A percentile compares a stretch with the other conserved stretches of the same genome.
These are phyloP conservation scores for Bipolaris zeicola DNA, from an alignment of 2,329 filamentous ascomycete genomes.

Conservation along the genomic window DNA sequence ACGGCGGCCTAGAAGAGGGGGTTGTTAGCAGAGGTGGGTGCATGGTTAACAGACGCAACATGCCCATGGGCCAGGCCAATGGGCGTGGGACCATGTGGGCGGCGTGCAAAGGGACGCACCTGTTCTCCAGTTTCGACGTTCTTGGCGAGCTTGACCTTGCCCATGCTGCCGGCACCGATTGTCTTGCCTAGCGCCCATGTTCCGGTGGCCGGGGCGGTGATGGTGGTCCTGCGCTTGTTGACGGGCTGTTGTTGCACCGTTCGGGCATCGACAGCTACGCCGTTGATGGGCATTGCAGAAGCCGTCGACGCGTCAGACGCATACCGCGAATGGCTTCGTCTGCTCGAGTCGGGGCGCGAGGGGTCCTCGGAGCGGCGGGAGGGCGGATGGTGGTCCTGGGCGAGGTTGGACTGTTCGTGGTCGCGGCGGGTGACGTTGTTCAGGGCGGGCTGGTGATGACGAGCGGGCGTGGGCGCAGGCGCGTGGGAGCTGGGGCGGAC, in stretches of 20 bases:
- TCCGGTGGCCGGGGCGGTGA: slow-evolving; percentile 80
- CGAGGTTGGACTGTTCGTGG: slow-evolving; percentile 73
- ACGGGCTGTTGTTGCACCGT: slow-evolving; percentile 27
- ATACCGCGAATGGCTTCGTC: slow-evolving; percentile 54
- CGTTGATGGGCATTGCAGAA: slow-evolving; percentile 47
- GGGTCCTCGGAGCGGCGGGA: slow-evolving; percentile 67
- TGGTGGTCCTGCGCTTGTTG: slow-evolving; percentile 70
- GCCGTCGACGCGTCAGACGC: slow-evolving; percentile 51
- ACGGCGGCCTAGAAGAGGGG: slow-evolving; percentile 73
- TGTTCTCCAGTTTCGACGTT: slow-evolving; percentile 90
- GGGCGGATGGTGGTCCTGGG: slow-evolving; percentile 53
- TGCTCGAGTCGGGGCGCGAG: slow-evolving; percentile 62
- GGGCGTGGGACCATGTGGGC: background rate
- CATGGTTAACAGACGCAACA: background rate
- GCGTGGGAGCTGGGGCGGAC: slow-evolving; percentile 32
- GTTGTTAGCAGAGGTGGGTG: slow-evolving; percentile 11
- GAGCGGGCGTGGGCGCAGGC: slow-evolving; percentile 27
- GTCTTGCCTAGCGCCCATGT: slow-evolving; percentile 97
- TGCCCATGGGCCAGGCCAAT: background rate
- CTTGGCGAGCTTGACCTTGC: slow-evolving; percentile 94
- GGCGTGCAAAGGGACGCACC: slow-evolving; percentile 57
- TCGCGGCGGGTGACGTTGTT: slow-evolving; percentile 68
- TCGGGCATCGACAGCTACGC: slow-evolving; percentile 41
- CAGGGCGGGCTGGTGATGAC: slow-evolving; percentile 54
- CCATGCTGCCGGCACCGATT: slow-evolving; percentile 97